These are phyloP conservation scores for Yamadazyma pseudoaaseri DNA, from an alignment of 1,139 yeast genomes.

Conservation along the genomic window DNA sequence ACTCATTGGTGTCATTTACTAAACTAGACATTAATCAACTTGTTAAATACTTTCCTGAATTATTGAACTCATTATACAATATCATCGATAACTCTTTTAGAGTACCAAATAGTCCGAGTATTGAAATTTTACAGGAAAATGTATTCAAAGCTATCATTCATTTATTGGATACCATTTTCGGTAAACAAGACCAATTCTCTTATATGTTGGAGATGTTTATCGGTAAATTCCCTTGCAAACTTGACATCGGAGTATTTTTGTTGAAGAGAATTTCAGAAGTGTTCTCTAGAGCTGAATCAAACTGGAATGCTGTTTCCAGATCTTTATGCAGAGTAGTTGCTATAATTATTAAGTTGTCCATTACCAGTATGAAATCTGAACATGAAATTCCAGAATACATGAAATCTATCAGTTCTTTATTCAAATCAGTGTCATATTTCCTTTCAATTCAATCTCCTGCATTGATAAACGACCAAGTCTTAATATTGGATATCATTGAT, in stretches of 20 bases:
- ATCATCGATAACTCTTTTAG: constrained; percentile 33
- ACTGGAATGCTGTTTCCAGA: constrained; percentile 65
- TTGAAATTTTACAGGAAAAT: constrained; percentile 37
- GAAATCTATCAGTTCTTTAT: constrained; percentile 29
- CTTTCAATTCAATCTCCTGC: constrained; percentile 45
- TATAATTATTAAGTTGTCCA: constrained; percentile 45
- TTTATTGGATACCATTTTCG: constrained; percentile 61
- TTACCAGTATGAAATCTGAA: constrained; percentile 22
- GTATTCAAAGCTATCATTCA: constrained; percentile 58
- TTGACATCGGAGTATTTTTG: constrained; percentile 52
- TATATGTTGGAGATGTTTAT: constrained; percentile 54
- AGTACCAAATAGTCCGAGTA: constrained; percentile 22
- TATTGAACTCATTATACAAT: constrained; percentile 43
- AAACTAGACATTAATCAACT: constrained; percentile 47
- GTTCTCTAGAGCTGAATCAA: constrained; percentile 49
- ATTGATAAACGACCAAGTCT: constrained; percentile 58
- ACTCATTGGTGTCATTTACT: constrained; percentile 38
- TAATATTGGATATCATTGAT: constrained; percentile 58
- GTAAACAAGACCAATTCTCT: constrained; percentile 63
- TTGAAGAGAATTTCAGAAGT: constrained; percentile 45
- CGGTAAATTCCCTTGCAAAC: constrained; percentile 29
- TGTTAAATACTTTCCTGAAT: constrained; percentile 55
- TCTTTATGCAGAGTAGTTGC: constrained; percentile 61
- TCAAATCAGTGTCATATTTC: constrained; percentile 45
- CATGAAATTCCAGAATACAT: constrained; percentile 29